Evolutionary conservation across 805 yeast genomes (phyloP).

Genomic region (Metschnikowia kunwiensis): DNA sequence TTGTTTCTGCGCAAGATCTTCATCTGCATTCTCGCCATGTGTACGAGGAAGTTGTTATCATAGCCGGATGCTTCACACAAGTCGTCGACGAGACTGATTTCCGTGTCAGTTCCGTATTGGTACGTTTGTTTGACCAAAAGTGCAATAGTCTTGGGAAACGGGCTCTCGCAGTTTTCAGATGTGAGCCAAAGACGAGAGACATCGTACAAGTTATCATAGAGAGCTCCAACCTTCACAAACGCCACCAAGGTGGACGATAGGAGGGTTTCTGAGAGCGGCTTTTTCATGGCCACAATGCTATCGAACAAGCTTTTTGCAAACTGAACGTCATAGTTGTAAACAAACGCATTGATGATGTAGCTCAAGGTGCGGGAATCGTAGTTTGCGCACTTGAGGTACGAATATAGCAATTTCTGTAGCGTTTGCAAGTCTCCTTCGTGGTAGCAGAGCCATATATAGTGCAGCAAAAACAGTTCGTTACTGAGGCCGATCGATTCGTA

Average conservation of each 20-base stretch:
- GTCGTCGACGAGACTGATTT: slow-evolving; percentile 22
- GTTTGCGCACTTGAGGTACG: slow-evolving; percentile 20
- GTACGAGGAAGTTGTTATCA: slow-evolving; percentile 24
- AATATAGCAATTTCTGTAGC: slow-evolving; percentile 21
- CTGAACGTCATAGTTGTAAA: slow-evolving; percentile 34
- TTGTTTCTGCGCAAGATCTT: slow-evolving; percentile 27
- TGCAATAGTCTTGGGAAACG: slow-evolving; percentile 27
- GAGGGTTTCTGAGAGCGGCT: slow-evolving; percentile 24
- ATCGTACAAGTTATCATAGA: slow-evolving; percentile 29
- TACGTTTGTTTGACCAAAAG: slow-evolving; percentile 28
- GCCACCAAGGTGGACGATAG: slow-evolving; percentile 27
- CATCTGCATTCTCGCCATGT: slow-evolving; percentile 22
- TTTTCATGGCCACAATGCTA: slow-evolving; percentile 22
- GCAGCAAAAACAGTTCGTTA: slow-evolving; percentile 21
- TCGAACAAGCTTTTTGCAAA: slow-evolving; percentile 26
- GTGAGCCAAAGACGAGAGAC: slow-evolving; percentile 29
- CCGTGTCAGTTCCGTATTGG: slow-evolving; percentile 28
- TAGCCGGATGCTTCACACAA: slow-evolving; percentile 21
- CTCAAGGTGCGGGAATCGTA: slow-evolving; percentile 27
- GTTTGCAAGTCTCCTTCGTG: slow-evolving; percentile 32
- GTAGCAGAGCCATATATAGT: slow-evolving; percentile 34
- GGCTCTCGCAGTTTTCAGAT: slow-evolving; percentile 21
- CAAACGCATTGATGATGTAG: slow-evolving; percentile 29
- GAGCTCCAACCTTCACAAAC: slow-evolving; percentile 26
- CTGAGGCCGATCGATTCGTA: slow-evolving; percentile 18